Percentiles rank a stretch among this genome's conserved stretches.
These are phyloP conservation scores for Lachnellula arida DNA, from an alignment of 2,329 filamentous ascomycete species.

Conservation along the genomic window DNA sequence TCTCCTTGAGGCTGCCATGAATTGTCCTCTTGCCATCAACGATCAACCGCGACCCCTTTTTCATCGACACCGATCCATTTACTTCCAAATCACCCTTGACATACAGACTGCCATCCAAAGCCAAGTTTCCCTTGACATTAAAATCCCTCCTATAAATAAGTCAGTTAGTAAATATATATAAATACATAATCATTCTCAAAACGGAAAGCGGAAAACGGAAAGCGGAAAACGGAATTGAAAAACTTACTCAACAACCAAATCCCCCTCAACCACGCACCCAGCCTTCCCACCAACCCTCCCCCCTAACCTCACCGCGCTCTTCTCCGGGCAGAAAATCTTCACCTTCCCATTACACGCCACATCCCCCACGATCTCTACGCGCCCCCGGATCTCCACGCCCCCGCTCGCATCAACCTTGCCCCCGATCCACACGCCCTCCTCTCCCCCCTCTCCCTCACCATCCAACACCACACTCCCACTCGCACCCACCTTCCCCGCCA, in stretches of 20 bases:
- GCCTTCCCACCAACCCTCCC: neutral
- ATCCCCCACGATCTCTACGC: neutral
- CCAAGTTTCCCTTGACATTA: constrained; percentile 8
- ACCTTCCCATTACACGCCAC: neutral
- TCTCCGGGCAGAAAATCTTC: neutral
- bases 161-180: neutral
- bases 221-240: neutral
- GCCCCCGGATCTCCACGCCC: constrained; percentile 4
- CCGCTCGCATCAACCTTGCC: too few species aligned
- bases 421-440: too few species aligned
- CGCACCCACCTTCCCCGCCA: constrained; percentile 16
- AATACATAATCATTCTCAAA: too few species aligned
- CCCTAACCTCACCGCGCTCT: constrained; percentile 5
- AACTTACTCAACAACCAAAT: constrained; percentile 17
- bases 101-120: constrained; percentile 17
- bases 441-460: too few species aligned
- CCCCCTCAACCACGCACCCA: neutral
- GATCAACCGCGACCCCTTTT: constrained; percentile 14
- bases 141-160: constrained; percentile 10
- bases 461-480: constrained; percentile 7
- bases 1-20: constrained; percentile 19
- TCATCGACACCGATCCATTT: constrained; percentile 15
- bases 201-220: neutral
- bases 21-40: constrained; percentile 25
- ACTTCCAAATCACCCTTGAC: constrained; percentile 22